phyloP scores from a whole-genome alignment of 331 rosid species.

The Arachis monticola region DNA sequence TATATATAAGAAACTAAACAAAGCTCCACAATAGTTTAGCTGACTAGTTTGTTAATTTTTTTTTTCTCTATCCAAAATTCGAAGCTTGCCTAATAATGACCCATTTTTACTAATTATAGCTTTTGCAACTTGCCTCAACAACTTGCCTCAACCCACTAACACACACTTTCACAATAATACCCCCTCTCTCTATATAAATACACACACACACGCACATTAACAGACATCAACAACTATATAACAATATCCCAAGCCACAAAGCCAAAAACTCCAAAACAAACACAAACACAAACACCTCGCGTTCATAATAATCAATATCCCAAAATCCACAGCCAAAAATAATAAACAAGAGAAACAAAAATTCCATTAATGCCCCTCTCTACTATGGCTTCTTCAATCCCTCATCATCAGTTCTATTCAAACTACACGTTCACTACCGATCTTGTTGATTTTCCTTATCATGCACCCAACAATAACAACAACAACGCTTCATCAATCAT shows the following conservation, averaged over 20 bases:
- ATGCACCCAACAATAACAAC: not conserved
- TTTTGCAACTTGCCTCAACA: slow-evolving; percentile 47
- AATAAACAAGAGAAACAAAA: no score
- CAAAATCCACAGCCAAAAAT: not conserved
- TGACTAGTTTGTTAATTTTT: slow-evolving; percentile 2
- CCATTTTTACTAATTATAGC: slow-evolving; percentile 35
- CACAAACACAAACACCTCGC: not conserved
- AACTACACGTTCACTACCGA: slow-evolving; percentile 44
- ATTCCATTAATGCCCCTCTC: not conserved
- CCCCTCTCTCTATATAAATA: not conserved
- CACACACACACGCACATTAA: no score
- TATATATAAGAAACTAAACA: no score
- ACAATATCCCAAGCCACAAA: slow-evolving; percentile 32
- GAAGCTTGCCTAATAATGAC: slow-evolving; percentile 34
- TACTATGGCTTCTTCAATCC: slow-evolving; percentile 50
- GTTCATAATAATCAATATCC: not conserved
- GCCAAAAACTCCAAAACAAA: slow-evolving; percentile 28
- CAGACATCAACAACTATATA: no score
- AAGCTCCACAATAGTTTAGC: not conserved
- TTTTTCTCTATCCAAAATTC: slow-evolving; percentile 16
- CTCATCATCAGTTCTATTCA: slow-evolving; percentile 43
- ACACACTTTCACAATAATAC: slow-evolving; percentile 10
- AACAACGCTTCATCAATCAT: not conserved
- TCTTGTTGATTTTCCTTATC: slow-evolving; percentile 38
- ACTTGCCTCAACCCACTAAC: slow-evolving; percentile 44